Evolutionary conservation across 75 land plant species (phyloP).

Genomic region (Cryptomeria japonica): DNA sequence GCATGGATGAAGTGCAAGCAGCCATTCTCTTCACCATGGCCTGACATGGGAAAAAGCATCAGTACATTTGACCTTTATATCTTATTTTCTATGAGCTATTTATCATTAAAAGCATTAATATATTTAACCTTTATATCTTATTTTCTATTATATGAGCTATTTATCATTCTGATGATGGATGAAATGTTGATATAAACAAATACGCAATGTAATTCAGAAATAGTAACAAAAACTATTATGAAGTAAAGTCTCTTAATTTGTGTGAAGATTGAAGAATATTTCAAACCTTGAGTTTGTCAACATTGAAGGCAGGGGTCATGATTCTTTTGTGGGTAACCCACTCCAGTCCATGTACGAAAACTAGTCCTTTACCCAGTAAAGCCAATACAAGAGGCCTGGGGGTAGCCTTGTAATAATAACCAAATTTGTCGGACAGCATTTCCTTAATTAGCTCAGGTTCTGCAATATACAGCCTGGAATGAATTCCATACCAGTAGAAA

Average conservation of each 20-base stretch:
- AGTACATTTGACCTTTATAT: background rate
- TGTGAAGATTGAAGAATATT: background rate
- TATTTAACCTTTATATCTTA: background rate
- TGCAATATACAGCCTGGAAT: constrained; percentile 33
- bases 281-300: constrained; percentile 39
- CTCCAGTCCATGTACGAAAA: constrained; percentile 12
- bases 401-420: constrained; percentile 2
- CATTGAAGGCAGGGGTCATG: constrained; percentile 24
- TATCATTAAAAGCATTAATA: too few species aligned
- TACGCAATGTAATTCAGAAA: too few species aligned
- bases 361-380: constrained; percentile 28
- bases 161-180: too few species aligned
- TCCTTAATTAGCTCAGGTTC: constrained; percentile 47
- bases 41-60: constrained; percentile 13
- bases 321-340: constrained; percentile 24
- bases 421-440: constrained; percentile 36
- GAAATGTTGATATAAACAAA: too few species aligned
- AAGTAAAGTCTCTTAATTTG: constrained; percentile 3
- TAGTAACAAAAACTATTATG: too few species aligned
- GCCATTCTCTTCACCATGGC: constrained; percentile 31
- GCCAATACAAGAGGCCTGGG: constrained; percentile 1
- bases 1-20: constrained; percentile 31
- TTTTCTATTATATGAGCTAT: background rate
- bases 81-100: background rate
- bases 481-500: constrained; percentile 46